Evolutionary conservation across 192 early-diverging fungal species (phyloP), one percentile per base, ranked within the genome.

Genomic region (Coemansia sp.): DNA sequence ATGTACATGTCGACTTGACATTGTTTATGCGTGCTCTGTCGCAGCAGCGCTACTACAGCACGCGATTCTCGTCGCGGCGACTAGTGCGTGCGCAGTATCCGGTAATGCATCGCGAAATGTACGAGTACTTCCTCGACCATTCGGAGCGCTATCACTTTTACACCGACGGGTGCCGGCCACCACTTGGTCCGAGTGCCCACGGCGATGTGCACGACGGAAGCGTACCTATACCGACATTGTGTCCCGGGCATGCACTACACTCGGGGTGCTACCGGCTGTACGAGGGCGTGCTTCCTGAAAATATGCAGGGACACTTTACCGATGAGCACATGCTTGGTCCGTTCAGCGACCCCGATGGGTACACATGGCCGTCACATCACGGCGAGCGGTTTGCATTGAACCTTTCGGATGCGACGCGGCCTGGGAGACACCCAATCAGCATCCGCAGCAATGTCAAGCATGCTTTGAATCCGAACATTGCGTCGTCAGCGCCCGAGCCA

Each of bases 1-100:
- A 75, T 19, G 72, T 81, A 28, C 73, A 81, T 21, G 55, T 81
- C 20, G 78, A 81, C 59, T 51, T 81, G 46, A 69, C 69, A 3
- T 19, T 63, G 14, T 81, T 81, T 57, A 42, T 81, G 38, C 26
- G 34, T 2, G 63, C 57, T 15, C 66, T 81, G 57, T 64, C 69
- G 21, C 62, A 75, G 48, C 78, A 81, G 69, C 72, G 78, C 34
- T 81, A 81, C 63, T 81, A 72, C 44, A 81, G 78, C 66, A 81
- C 78, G 44, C 72, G 78, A 21, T 81, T 75, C 48, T 81, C 78
- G 44, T 69, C 78, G 65, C 65, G 78, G 10, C 65, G 73, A 20
- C 66, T 81, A 22, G 78, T 81, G 7, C 63, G 69, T 10, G 57
- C 78, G 7, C 59, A 62, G 28, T 68, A 69, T 52, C 62, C 72